Conservation (phyloP, 352 stramenopile genomes). For the Phytophthora palmivora region DNA sequence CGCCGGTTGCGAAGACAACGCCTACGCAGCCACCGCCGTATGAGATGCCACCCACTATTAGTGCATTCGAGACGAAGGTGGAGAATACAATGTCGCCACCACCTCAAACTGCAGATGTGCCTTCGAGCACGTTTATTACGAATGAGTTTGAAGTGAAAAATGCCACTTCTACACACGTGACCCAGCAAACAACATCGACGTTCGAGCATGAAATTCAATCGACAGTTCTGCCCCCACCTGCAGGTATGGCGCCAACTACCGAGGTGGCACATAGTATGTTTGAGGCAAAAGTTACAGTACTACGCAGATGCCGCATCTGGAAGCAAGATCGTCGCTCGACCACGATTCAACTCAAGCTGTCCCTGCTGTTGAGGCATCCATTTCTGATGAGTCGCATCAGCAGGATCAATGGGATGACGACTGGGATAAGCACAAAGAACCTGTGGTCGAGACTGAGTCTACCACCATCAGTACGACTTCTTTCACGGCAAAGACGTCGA, state of each 20-base stretch:
- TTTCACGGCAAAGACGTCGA: slow-evolving; percentile 10
- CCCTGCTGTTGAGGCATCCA: slow-evolving; percentile 2
- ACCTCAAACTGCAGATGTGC: slow-evolving; percentile 3
- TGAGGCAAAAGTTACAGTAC: slow-evolving; percentile 10
- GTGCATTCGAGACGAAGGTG: slow-evolving; percentile 15
- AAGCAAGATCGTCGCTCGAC: slow-evolving; percentile 11
- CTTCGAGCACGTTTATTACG: slow-evolving; percentile 5
- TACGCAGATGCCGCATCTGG: slow-evolving; percentile 1
- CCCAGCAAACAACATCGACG: slow-evolving; percentile 6
- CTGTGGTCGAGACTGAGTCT: not conserved
- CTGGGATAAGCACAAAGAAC: slow-evolving; percentile 20
- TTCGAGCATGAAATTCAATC: slow-evolving; percentile 14
- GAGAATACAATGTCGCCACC: slow-evolving; percentile 2
- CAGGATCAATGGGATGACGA: slow-evolving; percentile 28
- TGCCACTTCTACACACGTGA: slow-evolving; percentile 9
- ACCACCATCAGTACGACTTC: not conserved
- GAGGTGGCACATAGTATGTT: slow-evolving; percentile 5
- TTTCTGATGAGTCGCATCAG: slow-evolving; percentile 14
- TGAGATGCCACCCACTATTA: slow-evolving; percentile 2
- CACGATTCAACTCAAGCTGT: slow-evolving; percentile 1
- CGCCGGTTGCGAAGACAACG: slow-evolving; percentile 19
- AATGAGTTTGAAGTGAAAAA: slow-evolving; percentile 19
- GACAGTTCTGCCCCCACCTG: not conserved
- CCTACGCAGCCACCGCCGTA: slow-evolving; percentile 11
- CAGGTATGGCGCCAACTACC: slow-evolving; percentile 2